phyloP scores from a whole-genome alignment of 2,329 filamentous ascomycete genomes.

The Fusarium tjaetaba region DNA sequence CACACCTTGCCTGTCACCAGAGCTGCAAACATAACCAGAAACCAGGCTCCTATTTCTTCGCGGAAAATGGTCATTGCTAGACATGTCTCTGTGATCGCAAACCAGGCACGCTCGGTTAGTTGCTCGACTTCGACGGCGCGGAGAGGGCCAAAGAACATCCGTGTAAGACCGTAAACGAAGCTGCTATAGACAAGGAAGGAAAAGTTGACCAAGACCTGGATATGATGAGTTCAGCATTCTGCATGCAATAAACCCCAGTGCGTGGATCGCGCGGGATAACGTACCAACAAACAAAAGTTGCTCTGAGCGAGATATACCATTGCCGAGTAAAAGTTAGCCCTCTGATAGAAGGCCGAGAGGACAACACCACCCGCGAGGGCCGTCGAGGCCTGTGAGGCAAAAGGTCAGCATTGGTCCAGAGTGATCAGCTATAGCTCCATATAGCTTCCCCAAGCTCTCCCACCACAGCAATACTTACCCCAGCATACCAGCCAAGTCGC shows the following conservation, averaged over 20 bases:
- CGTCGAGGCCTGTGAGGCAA: slow-evolving; percentile 73
- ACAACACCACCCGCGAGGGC: slow-evolving; percentile 86
- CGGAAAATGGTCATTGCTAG: slow-evolving; percentile 98
- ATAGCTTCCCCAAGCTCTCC: slow-evolving; percentile 38
- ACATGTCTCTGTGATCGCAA: slow-evolving; percentile 95
- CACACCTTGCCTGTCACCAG: slow-evolving; percentile 95
- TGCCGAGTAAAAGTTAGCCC: slow-evolving; percentile 97
- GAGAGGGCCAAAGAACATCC: slow-evolving; percentile 88
- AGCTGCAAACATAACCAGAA: slow-evolving; percentile 94
- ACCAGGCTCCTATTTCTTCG: slow-evolving; percentile 93
- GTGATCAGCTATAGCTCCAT: slow-evolving; percentile 35
- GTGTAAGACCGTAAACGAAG: slow-evolving; percentile 87
- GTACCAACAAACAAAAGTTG: slow-evolving; percentile 91
- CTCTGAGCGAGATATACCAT: slow-evolving; percentile 97
- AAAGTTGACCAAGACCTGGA: slow-evolving; percentile 88
- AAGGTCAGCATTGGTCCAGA: slow-evolving; percentile 32
- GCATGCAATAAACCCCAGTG: not conserved
- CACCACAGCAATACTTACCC: slow-evolving; percentile 57
- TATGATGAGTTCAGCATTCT: slow-evolving; percentile 12
- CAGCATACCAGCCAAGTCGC: slow-evolving; percentile 69
- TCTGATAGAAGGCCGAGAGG: slow-evolving; percentile 90
- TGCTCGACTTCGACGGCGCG: slow-evolving; percentile 96
- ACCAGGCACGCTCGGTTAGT: slow-evolving; percentile 97
- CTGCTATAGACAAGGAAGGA: slow-evolving; percentile 82
- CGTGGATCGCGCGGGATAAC: slow-evolving; percentile 42